A percentile compares a stretch with the other conserved stretches of the same genome.
phyloP scores from a whole-genome alignment of 2,329 filamentous ascomycete species.

The Raffaelea ambrosiae region DNA sequence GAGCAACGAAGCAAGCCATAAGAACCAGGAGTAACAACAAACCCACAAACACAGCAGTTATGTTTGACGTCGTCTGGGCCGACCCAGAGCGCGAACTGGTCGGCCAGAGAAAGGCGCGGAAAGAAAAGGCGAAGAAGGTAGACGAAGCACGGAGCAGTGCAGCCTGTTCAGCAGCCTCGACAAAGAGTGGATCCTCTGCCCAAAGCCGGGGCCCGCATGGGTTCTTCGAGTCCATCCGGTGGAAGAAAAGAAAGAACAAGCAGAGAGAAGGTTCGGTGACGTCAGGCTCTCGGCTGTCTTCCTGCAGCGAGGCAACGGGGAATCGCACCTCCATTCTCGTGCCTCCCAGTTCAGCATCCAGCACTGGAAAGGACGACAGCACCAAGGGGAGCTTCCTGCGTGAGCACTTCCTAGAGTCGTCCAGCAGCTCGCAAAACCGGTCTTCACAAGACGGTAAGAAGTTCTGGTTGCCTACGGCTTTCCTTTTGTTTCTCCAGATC shows the following conservation, averaged over 20 bases:
- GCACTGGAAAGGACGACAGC: not conserved
- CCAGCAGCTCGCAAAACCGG: constrained; percentile 8
- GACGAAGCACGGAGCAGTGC: constrained; percentile 18
- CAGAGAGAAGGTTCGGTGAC: constrained; percentile 1
- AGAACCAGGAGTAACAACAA: too few species aligned
- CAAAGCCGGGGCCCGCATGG: constrained; percentile 30
- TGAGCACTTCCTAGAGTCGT: constrained; percentile 3
- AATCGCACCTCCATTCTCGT: not conserved
- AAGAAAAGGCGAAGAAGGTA: constrained; percentile 31
- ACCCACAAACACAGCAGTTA: too few species aligned
- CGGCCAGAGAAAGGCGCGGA: constrained; percentile 42
- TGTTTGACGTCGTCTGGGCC: constrained; percentile 54
- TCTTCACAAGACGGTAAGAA: constrained; percentile 11
- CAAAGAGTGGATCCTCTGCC: constrained; percentile 34
- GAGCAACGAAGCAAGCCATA: not conserved
- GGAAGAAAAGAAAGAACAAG: constrained; percentile 4
- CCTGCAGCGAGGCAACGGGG: not conserved
- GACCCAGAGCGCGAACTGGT: constrained; percentile 45
- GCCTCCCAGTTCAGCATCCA: constrained; percentile 3
- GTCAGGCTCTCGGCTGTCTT: constrained; percentile 2
- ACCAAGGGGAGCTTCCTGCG: not conserved
- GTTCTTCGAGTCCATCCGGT: constrained; percentile 32
- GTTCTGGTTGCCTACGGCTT: not conserved
- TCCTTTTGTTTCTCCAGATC: not conserved
- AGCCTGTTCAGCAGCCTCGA: constrained; percentile 28